phyloP scores from a whole-genome alignment of 352 stramenopile species.

The Pythium apleroticum region DNA sequence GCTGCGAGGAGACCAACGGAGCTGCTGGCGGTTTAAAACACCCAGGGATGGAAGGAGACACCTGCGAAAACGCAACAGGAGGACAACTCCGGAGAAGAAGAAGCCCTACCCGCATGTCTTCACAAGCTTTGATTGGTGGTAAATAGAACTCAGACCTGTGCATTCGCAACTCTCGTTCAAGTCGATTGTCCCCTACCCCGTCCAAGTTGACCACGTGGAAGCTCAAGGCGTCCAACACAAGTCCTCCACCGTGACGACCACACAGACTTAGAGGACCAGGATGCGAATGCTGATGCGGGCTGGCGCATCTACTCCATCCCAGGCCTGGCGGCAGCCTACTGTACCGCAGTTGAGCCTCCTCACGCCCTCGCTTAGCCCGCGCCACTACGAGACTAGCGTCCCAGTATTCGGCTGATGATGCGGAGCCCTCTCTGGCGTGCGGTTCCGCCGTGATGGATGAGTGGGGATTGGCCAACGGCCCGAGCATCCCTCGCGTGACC shows the following conservation, averaged over 20 bases:
- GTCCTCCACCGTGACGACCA: slow-evolving; percentile 22
- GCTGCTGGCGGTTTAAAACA: slow-evolving; percentile 23
- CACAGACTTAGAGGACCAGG: neutral
- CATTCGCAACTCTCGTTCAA: neutral
- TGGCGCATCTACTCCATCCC: neutral
- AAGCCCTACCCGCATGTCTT: slow-evolving; percentile 7
- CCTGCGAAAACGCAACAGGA: slow-evolving; percentile 22
- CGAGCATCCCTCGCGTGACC: neutral
- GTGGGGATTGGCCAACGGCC: neutral
- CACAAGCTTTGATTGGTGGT: neutral
- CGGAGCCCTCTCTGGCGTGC: neutral
- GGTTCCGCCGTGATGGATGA: neutral
- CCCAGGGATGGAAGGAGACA: slow-evolving; percentile 18
- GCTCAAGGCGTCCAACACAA: slow-evolving; percentile 16
- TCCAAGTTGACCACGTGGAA: slow-evolving; percentile 21
- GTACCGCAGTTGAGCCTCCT: no score
- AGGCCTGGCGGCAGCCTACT: neutral
- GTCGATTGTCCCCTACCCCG: slow-evolving; percentile 14
- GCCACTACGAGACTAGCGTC: no score
- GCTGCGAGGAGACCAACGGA: slow-evolving; percentile 17
- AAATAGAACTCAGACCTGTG: neutral
- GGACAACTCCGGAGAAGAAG: slow-evolving; percentile 14
- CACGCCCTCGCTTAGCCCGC: no score
- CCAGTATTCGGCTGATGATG: neutral
- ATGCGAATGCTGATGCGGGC: neutral